Evolutionary conservation across 2,329 filamentous ascomycete species (phyloP), one percentile per base, ranked within the genome.

Genomic region (Dactylellina sp.): DNA sequence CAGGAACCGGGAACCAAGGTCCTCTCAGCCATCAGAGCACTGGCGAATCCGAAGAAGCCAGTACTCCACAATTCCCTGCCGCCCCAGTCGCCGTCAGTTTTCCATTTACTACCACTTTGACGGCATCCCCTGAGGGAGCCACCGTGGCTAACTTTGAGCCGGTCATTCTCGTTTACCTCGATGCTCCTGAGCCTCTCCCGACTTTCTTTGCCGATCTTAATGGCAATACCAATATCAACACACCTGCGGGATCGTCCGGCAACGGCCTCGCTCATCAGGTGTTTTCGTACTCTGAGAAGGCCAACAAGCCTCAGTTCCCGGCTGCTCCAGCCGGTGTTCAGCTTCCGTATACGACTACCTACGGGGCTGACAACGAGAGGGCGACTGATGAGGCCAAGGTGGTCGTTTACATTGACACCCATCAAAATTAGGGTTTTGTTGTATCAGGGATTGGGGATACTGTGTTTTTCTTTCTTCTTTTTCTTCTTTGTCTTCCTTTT

Each of bases 21-120:
- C 53, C 53, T 28, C 22, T 60, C 1, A 49, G 40, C 56, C 56
- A 60, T 39, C 56, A 60, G 32, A 42, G 20, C 80, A 76, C 83
- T 22, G 82, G 81, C 5, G 81, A 82, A 56, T 75, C 79, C 0
- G 76, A 77, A 4, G 66, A 77, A 18, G 79, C 76, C 2, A 76
- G 42, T 12, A 35, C n/a, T 22, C 56, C 56, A 20, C 56, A 60
- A 20, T 49, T 60, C 42, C 42, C 56, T 14, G 7, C 40, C 1
- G 56, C 42, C 6, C 56, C 56, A 14, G 25, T 25, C 16, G 28
- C 2, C 1, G 42, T 39, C 25, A 39, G 7, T 16, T 25, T 60
- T 14, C 56, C 56, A 12, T 60, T 35, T 18, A 60, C 56, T 9
- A 42, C 56, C n/a, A 60, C 56, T 3, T 47, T 42, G 11, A 49